Conservation (phyloP, 768 basidiomycete genomes). For the Dictyophora rubrovolvata region DNA sequence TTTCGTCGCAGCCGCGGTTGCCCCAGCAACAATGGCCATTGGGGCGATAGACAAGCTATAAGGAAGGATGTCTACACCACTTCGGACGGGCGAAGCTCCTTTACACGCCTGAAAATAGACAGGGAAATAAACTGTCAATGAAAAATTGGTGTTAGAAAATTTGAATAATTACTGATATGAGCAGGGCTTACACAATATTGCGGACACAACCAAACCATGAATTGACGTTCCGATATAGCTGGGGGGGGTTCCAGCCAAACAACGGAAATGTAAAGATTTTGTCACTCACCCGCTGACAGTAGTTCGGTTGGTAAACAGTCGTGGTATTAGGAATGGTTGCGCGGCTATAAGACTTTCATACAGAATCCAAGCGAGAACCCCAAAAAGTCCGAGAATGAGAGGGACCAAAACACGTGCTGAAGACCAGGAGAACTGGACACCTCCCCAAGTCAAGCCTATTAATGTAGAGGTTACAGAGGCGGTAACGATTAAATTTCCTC, state of each 20-base stretch:
- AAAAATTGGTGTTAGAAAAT: slow-evolving; percentile 13
- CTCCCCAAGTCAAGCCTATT: slow-evolving; percentile 40
- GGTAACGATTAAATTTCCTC: slow-evolving; percentile 35
- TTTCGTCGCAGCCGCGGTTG: slow-evolving; percentile 20
- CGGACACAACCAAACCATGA: slow-evolving; percentile 14
- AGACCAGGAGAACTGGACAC: slow-evolving; percentile 33
- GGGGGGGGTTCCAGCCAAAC: not conserved
- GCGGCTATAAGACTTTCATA: slow-evolving; percentile 27
- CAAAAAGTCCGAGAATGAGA: slow-evolving; percentile 31
- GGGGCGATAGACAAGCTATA: slow-evolving; percentile 28
- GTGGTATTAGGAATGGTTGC: not conserved
- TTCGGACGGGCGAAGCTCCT: slow-evolving; percentile 25
- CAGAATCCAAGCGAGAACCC: slow-evolving; percentile 27
- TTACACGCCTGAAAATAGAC: slow-evolving; percentile 39
- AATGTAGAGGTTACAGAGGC: slow-evolving; percentile 25
- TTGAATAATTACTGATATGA: not conserved
- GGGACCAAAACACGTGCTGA: slow-evolving; percentile 31
- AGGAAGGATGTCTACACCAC: slow-evolving; percentile 28
- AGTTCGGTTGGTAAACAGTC: slow-evolving; percentile 28
- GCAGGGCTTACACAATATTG: not conserved
- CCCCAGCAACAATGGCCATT: slow-evolving; percentile 27
- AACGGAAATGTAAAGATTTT: not conserved
- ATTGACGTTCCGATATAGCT: slow-evolving; percentile 28
- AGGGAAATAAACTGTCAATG: slow-evolving; percentile 34
- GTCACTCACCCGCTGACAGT: slow-evolving; percentile 26